phyloP scores from a whole-genome alignment of 257 asterid genomes.

The Solanum pinnatisectum region DNA sequence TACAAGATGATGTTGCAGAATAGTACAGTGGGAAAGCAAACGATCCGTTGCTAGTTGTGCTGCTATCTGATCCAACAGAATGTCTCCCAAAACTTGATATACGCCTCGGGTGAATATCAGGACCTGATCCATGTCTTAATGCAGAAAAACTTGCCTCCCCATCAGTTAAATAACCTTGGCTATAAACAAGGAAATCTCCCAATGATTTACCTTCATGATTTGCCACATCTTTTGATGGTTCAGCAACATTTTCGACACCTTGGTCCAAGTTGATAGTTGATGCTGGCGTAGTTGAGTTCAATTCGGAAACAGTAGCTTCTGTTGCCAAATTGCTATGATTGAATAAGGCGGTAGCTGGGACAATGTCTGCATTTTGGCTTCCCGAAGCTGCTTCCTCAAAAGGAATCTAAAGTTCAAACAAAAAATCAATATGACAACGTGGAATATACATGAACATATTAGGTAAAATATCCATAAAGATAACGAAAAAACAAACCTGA shows the following conservation, averaged over 20 bases:
- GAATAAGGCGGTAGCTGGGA: conserved; percentile 7
- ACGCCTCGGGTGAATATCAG: conserved; percentile 44
- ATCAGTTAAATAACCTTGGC: conserved; percentile 24
- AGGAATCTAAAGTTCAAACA: conserved; percentile 22
- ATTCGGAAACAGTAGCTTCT: conserved; percentile 36
- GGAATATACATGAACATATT: background rate
- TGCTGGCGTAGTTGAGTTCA: conserved; percentile 23
- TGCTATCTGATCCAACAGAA: conserved; percentile 78
- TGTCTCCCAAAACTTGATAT: conserved; percentile 49
- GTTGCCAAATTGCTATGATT: conserved; percentile 33
- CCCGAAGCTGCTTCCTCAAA: conserved; percentile 22
- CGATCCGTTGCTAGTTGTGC: conserved; percentile 71
- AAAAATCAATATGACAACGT: background rate
- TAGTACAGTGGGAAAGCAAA: conserved; percentile 85
- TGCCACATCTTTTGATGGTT: background rate
- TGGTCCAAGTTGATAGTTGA: conserved; percentile 1
- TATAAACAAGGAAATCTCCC: conserved; percentile 7
- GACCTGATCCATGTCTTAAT: conserved; percentile 21
- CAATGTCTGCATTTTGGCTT: conserved; percentile 12
- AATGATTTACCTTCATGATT: conserved; percentile 1
- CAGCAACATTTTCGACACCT: background rate
- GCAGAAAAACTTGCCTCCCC: conserved; percentile 79
- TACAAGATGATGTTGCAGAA: background rate
- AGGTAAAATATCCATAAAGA: background rate
- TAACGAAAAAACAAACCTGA: conserved; percentile 30